These are phyloP conservation scores for Tetracentron sinense DNA, from an alignment of 164 flowering plant genomes.

Conservation along the genomic window DNA sequence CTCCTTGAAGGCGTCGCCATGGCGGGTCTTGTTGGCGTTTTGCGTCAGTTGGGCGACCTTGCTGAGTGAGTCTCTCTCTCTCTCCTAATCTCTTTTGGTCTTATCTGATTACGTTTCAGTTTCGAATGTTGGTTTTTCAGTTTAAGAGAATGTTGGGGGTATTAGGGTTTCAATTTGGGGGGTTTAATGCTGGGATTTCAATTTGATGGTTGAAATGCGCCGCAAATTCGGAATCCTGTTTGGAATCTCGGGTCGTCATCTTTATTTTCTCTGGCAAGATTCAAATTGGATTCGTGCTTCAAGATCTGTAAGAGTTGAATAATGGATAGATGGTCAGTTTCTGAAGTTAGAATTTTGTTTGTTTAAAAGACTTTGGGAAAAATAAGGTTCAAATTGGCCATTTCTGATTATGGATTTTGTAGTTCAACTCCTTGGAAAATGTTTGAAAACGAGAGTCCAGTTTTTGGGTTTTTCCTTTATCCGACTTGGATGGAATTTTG, in stretches of 20 bases:
- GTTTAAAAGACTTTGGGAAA: not conserved
- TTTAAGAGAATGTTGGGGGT: constrained; percentile 2
- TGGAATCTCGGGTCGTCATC: not conserved
- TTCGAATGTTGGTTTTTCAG: constrained; percentile 6
- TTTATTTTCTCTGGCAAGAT: not conserved
- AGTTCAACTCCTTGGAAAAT: too few species aligned
- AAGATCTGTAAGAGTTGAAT: constrained; percentile 1
- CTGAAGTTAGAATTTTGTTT: not conserved
- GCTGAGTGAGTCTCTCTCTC: constrained; percentile 62
- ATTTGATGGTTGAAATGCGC: not conserved
- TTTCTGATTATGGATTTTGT: too few species aligned
- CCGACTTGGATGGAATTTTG: not conserved
- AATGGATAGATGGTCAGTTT: not conserved
- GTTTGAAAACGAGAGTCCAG: too few species aligned
- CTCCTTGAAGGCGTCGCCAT: constrained; percentile 94
- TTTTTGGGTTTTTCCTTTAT: too few species aligned
- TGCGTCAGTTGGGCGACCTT: constrained; percentile 95
- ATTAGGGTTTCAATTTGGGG: constrained; percentile 9
- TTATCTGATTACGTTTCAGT: not conserved
- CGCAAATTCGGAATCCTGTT: not conserved
- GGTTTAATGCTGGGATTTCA: not conserved
- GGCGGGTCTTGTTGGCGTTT: constrained; percentile 93
- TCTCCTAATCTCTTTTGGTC: too few species aligned
- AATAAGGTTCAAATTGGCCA: not conserved
- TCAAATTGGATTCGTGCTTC: constrained; percentile 1